Evolutionary conservation across 768 basidiomycete species (phyloP), one percentile per base, ranked within the genome.

Genomic region (Phylloporus sp.): DNA sequence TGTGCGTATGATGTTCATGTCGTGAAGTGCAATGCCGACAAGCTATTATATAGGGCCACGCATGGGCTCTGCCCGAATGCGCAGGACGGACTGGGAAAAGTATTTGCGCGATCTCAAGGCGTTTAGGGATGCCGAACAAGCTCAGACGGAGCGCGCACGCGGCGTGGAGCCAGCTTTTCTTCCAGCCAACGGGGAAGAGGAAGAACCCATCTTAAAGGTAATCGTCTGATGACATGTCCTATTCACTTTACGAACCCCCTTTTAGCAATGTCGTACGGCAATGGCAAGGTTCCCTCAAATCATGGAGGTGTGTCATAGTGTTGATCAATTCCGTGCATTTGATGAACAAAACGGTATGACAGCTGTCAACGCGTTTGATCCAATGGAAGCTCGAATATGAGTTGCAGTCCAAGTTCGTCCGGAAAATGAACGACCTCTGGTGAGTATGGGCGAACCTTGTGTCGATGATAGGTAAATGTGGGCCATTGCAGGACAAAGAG

Each of bases 401-500:
- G 10, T 15, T 3, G 5, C 35, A 41, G 21, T 36, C 39, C 3
- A 42, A 28, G 11, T 22, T 5, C 0, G n/a, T 49, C 9, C 56
- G 56, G 38, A 46, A 17, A 2, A 5, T 21, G 4, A 61, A 58
- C 38, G 21, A 37, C 13, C 0, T 0, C 8, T 66, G 59, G 67
- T 62, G 31, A 45, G 52, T 32, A 28, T 11, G 10, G 6, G 1
- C 7, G 15, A 3, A 15, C 27, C 14, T 20, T 17, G 37, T 40
- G n/a, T 9, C 31, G 14, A 29, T 21, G 11, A 21, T 38, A n/a
- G 22, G 10, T 11, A 36, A 27, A 42, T 39, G 29, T 26, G 18
- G 11, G 20, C 13, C 21, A 22, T 26, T 29, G 10, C 38, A 81
- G 80, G 41, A 68, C 67, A 17, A 60, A 54, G 38, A 0, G 0